Evolutionary conservation across 352 stramenopile genomes (phyloP).

Genomic region (Globisporangium spinosum): DNA sequence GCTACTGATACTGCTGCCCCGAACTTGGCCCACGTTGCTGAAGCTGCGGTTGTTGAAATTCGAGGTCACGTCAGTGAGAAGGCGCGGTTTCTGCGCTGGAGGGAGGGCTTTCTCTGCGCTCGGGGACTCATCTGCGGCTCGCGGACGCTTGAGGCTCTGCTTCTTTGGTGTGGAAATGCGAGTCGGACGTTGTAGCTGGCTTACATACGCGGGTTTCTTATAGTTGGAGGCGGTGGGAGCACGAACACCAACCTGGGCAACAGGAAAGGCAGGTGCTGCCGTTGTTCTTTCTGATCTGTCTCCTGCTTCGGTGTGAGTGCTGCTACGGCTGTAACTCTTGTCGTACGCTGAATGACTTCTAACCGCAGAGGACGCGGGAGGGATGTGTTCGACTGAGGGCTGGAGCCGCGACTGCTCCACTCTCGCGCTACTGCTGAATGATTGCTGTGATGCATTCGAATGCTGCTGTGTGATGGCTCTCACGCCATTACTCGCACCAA

Average conservation of each 20-base stretch:
- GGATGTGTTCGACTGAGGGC: not conserved
- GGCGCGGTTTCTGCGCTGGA: conserved; percentile 41
- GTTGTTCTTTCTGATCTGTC: not conserved
- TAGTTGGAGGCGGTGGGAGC: conserved; percentile 22
- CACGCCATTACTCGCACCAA: not conserved
- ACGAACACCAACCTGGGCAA: not conserved
- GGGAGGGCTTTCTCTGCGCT: conserved; percentile 47
- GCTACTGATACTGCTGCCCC: conserved; percentile 9
- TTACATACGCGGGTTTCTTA: conserved; percentile 22
- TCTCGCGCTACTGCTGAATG: conserved; percentile 1
- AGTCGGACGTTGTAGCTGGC: conserved; percentile 38
- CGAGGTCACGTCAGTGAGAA: conserved; percentile 30
- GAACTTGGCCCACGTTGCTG: conserved; percentile 18
- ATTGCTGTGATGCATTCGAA: not conserved
- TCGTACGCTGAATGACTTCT: not conserved
- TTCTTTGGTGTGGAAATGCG: conserved; percentile 57
- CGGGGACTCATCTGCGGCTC: conserved; percentile 31
- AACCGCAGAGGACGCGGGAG: not conserved
- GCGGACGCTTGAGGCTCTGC: conserved; percentile 47
- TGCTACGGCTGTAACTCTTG: not conserved
- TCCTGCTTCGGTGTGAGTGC: not conserved
- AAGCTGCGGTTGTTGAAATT: conserved; percentile 21
- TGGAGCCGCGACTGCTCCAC: not conserved
- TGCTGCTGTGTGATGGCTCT: not conserved
- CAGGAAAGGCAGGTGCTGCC: not conserved